Percentiles rank a stretch among this genome's conserved stretches.
phyloP scores from a whole-genome alignment of 78 protist genomes.

The Thecamonas trahens region DNA sequence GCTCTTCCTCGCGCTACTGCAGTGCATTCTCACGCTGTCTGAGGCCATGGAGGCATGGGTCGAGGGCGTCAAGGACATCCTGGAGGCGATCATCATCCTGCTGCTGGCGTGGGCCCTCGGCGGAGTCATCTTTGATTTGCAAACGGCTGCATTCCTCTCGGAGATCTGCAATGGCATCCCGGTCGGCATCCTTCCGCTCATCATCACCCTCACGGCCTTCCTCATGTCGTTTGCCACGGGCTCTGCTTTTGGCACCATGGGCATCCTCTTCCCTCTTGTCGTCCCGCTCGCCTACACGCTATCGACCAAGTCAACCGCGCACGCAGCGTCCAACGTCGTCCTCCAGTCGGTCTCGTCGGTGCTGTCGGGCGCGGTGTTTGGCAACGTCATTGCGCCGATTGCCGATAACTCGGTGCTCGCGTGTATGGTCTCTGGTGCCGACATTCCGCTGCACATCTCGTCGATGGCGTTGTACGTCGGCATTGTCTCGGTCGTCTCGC shows the following conservation, averaged over 20 bases:
- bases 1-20: background rate
- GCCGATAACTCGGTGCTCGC: slow-evolving; percentile 8
- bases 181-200: background rate
- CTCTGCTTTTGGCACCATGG: slow-evolving; percentile 5
- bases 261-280: slow-evolving; percentile 1
- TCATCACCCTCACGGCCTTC: background rate
- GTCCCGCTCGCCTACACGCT: background rate
- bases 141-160: background rate
- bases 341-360: background rate
- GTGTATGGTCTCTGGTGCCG: background rate
- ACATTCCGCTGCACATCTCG: background rate
- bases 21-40: background rate
- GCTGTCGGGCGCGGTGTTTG: background rate
- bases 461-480: slow-evolving; percentile 1
- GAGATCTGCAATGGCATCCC: too few species aligned
- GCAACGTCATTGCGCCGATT: slow-evolving; percentile 9
- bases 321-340: background rate
- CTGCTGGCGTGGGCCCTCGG: slow-evolving; percentile 16
- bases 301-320: background rate
- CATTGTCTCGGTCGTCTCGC: background rate
- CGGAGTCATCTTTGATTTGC: background rate
- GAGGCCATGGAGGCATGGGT: slow-evolving; percentile 10
- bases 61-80: slow-evolving; percentile 6
- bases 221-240: slow-evolving; percentile 1
- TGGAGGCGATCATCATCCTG: background rate